A percentile compares a stretch with the other conserved stretches of the same genome.
Evolutionary conservation across 192 early-diverging fungal species (phyloP).

Genomic region (Geranomyces michiganensis): DNA sequence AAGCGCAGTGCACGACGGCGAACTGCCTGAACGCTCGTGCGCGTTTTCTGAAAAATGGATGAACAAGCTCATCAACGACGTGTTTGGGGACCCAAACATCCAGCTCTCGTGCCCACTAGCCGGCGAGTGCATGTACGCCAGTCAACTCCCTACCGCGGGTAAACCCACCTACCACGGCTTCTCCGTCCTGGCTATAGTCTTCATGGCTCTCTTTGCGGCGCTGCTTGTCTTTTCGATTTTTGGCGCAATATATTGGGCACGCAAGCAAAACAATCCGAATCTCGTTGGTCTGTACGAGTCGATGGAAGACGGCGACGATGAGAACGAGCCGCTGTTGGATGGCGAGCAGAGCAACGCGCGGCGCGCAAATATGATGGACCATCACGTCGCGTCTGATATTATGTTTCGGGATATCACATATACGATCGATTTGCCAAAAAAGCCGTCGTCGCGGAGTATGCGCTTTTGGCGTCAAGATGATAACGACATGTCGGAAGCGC

Average conservation of each 20-base stretch:
- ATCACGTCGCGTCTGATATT: constrained; percentile 69
- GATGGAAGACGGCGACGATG: constrained; percentile 4
- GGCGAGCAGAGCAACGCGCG: constrained; percentile 27
- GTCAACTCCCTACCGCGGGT: constrained; percentile 68
- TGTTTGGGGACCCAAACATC: constrained; percentile 86
- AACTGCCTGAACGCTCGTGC: constrained; percentile 48
- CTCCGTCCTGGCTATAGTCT: constrained; percentile 47
- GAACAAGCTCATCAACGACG: constrained; percentile 75
- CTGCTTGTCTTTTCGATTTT: constrained; percentile 44
- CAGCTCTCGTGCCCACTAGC: constrained; percentile 70
- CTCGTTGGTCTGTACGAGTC: not conserved
- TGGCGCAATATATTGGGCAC: constrained; percentile 24
- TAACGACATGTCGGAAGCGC: not conserved
- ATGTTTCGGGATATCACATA: constrained; percentile 70
- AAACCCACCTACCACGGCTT: constrained; percentile 16
- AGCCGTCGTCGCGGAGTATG: not conserved
- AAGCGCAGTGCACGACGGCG: not conserved
- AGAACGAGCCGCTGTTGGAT: not conserved
- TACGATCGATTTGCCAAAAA: constrained; percentile 37
- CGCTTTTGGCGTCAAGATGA: not conserved
- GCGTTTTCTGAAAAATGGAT: constrained; percentile 74
- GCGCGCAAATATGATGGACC: constrained; percentile 59
- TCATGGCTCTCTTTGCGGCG: constrained; percentile 47
- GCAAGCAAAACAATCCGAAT: constrained; percentile 17
- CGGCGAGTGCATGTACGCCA: constrained; percentile 88